Evolutionary conservation across 1,284 basidiomycete genomes (phyloP).

Genomic region (Fomitopsis pinicola): DNA sequence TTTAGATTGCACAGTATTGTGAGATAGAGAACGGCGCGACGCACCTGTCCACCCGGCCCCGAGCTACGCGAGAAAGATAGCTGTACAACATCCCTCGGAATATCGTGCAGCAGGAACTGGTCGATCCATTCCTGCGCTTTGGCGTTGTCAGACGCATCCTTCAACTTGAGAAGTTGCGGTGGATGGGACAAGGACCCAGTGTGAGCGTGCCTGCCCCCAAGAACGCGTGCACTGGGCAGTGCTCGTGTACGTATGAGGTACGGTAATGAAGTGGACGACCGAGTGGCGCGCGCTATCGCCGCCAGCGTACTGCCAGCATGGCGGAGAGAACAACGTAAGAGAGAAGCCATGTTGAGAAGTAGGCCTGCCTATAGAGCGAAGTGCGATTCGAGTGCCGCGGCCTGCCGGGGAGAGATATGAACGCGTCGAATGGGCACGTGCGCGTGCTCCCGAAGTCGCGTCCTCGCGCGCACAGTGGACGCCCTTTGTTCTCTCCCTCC

Average conservation of each 20-base stretch:
- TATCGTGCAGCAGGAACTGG: constrained; percentile 36
- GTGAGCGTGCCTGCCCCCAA: neutral
- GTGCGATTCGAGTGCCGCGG: too few relatives aligned
- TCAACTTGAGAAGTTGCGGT: constrained; percentile 14
- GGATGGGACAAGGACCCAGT: neutral
- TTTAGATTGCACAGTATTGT: neutral
- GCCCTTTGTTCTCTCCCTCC: neutral
- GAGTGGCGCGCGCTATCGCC: neutral
- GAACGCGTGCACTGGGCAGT: neutral
- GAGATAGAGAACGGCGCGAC: constrained; percentile 6
- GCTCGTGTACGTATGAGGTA: neutral
- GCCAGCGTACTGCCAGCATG: too few relatives aligned
- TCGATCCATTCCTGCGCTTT: constrained; percentile 50
- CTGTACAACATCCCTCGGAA: constrained; percentile 50
- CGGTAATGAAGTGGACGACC: neutral
- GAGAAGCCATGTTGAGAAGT: neutral
- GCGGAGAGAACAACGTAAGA: neutral
- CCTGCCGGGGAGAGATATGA: too few relatives aligned
- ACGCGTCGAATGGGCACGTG: neutral
- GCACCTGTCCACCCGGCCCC: constrained; percentile 75
- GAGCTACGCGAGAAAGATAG: constrained; percentile 70
- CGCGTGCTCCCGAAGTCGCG: neutral
- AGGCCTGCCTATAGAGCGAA: too few relatives aligned
- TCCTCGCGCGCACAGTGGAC: neutral
- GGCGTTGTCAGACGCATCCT: constrained; percentile 35